These are phyloP conservation scores for Pneumocystis jirovecii DNA, from an alignment of 1,139 yeast species.

Conservation along the genomic window DNA sequence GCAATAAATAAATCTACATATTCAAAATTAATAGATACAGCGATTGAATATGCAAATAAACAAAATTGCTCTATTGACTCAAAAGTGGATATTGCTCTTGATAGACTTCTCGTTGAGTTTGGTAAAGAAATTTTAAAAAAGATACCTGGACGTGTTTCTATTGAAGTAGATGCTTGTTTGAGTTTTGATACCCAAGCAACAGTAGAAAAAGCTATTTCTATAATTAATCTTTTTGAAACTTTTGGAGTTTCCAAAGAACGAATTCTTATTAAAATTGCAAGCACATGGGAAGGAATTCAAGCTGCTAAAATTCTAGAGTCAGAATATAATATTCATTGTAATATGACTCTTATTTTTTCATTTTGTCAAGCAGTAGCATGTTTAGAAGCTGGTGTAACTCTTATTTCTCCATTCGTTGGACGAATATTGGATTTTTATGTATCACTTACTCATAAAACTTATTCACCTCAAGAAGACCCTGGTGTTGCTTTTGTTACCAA, in stretches of 20 bases:
- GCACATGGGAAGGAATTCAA: slow-evolving; percentile 98
- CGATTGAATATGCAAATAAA: slow-evolving; percentile 61
- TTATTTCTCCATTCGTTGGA: slow-evolving; percentile 97
- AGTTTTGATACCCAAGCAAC: slow-evolving; percentile 92
- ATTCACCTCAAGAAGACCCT: slow-evolving; percentile 71
- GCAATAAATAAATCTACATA: slow-evolving; percentile 86
- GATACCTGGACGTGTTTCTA: slow-evolving; percentile 98
- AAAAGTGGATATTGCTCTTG: slow-evolving; percentile 69
- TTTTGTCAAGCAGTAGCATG: slow-evolving; percentile 96
- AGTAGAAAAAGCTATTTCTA: slow-evolving; percentile 75
- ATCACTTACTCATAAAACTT: slow-evolving; percentile 81
- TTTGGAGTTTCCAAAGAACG: slow-evolving; percentile 79
- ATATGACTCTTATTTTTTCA: slow-evolving; percentile 88
- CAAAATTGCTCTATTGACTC: slow-evolving; percentile 22
- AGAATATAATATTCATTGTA: slow-evolving; percentile 83
- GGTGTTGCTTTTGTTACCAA: slow-evolving; percentile 84
- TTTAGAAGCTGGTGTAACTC: slow-evolving; percentile 93
- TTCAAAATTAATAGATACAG: slow-evolving; percentile 77
- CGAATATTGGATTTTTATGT: slow-evolving; percentile 98
- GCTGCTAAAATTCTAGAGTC: slow-evolving; percentile 93
- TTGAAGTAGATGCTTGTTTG: slow-evolving; percentile 97
- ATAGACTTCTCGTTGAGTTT: slow-evolving; percentile 84
- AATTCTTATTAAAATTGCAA: slow-evolving; percentile 87
- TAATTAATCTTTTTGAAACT: slow-evolving; percentile 69
- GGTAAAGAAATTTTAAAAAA: slow-evolving; percentile 85